Conservation (phyloP, 495 filamentous ascomycete species). For the Rostrohypoxylon terebratum region DNA sequence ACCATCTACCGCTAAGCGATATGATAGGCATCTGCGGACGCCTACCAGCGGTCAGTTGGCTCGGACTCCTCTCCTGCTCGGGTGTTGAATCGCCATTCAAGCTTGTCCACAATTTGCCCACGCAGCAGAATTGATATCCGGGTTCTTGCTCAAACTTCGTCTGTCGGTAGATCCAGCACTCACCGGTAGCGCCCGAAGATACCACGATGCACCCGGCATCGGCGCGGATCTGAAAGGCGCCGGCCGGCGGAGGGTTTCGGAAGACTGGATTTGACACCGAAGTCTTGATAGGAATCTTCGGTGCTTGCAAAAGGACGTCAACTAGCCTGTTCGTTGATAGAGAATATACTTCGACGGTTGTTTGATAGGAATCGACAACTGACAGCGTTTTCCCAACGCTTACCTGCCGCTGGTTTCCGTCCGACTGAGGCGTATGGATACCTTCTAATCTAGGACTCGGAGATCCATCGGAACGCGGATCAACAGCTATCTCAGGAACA, state of each 20-base stretch:
- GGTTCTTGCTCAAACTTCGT: constrained; percentile 46
- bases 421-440: constrained; percentile 48
- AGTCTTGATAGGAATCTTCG: constrained; percentile 59
- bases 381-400: constrained; percentile 44
- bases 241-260: constrained; percentile 71
- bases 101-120: constrained; percentile 89
- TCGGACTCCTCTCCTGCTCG: constrained; percentile 58
- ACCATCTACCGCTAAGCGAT: constrained; percentile 81
- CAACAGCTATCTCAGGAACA: constrained; percentile 49
- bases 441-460: constrained; percentile 55
- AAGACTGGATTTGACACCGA: constrained; percentile 67
- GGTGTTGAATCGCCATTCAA: constrained; percentile 69
- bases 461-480: constrained; percentile 54
- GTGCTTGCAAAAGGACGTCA: constrained; percentile 72
- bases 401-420: constrained; percentile 42
- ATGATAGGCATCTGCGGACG: constrained; percentile 72
- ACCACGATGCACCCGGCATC: constrained; percentile 75
- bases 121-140: constrained; percentile 66
- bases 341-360: constrained; percentile 86
- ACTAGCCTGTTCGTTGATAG: constrained; percentile 74
- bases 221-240: constrained; percentile 75
- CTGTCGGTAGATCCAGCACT: constrained; percentile 80
- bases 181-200: constrained; percentile 83
- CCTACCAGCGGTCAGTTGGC: constrained; percentile 52
- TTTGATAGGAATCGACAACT: constrained; percentile 74